Conservation (phyloP, 2,329 filamentous ascomycete genomes). For the Lecanicillium sp. region DNA sequence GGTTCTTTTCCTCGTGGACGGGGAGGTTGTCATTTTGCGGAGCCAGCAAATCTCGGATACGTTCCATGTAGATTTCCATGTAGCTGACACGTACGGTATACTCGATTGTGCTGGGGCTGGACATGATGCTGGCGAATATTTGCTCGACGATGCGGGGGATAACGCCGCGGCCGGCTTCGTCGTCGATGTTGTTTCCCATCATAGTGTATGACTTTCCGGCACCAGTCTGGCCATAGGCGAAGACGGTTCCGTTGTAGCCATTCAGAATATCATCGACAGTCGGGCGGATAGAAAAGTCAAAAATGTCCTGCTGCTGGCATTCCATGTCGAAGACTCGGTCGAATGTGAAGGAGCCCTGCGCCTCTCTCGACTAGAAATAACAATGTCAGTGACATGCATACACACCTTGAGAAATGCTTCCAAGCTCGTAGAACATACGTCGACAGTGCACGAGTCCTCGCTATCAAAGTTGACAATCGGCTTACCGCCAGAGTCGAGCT, state of each 20-base stretch:
- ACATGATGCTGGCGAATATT: constrained; percentile 91
- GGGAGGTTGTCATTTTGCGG: constrained; percentile 94
- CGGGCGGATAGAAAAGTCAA: constrained; percentile 92
- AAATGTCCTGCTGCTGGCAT: constrained; percentile 85
- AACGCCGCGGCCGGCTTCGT: constrained; percentile 80
- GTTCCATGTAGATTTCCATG: constrained; percentile 99
- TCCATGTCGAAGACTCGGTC: constrained; percentile 95
- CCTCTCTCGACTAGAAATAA: constrained; percentile 65
- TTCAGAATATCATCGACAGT: constrained; percentile 98
- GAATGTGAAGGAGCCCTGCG: constrained; percentile 83
- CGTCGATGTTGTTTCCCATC: constrained; percentile 74
- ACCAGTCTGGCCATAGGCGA: constrained; percentile 96
- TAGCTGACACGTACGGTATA: constrained; percentile 98
- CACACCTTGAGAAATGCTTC: too few relatives aligned
- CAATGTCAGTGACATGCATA: constrained; percentile 17
- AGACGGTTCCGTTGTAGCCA: constrained; percentile 98
- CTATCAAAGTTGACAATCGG: constrained; percentile 84
- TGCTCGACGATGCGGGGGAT: constrained; percentile 96
- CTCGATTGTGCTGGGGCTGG: constrained; percentile 87
- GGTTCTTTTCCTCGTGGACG: constrained; percentile 95
- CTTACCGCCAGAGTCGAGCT: constrained; percentile 82
- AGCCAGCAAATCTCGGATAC: constrained; percentile 84
- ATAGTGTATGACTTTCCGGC: constrained; percentile 99
- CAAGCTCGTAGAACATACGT: constrained; percentile 46
- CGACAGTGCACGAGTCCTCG: constrained; percentile 79